A percentile compares a stretch with the other conserved stretches of the same genome.
phyloP scores from a whole-genome alignment of 768 basidiomycete genomes.

The Gymnopilus dilepis region DNA sequence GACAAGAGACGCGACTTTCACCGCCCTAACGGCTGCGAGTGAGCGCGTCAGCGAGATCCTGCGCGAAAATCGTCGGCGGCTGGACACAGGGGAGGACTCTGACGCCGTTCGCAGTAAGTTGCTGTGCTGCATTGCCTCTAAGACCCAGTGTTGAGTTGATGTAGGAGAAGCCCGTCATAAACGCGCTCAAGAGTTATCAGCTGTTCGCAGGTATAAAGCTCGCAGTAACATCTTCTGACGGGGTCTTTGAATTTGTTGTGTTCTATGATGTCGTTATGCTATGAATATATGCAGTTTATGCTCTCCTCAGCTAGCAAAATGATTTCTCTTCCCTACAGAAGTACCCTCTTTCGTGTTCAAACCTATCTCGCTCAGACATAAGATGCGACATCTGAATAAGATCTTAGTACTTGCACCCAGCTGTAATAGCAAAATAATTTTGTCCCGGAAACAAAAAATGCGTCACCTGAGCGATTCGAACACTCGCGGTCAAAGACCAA shows the following conservation, averaged over 20 bases:
- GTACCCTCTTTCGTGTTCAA: too few relatives aligned
- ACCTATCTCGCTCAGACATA: too few relatives aligned
- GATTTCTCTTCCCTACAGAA: too few relatives aligned
- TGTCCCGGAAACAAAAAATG: constrained; percentile 31
- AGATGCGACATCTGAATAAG: too few relatives aligned
- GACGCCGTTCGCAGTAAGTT: constrained; percentile 24
- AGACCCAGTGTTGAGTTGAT: neutral
- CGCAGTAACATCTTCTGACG: neutral
- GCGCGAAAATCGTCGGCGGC: constrained; percentile 27
- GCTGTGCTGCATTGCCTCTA: neutral
- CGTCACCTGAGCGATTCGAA: constrained; percentile 61
- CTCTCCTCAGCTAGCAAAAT: neutral
- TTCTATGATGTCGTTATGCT: neutral
- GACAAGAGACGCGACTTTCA: constrained; percentile 4
- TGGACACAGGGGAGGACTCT: constrained; percentile 27
- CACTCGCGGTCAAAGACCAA: constrained; percentile 58
- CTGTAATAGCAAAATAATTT: too few relatives aligned
- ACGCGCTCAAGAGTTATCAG: constrained; percentile 25
- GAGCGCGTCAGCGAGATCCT: constrained; percentile 30
- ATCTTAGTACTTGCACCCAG: too few relatives aligned
- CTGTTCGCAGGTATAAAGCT: constrained; percentile 11
- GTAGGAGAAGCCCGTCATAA: constrained; percentile 26
- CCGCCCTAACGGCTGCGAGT: constrained; percentile 23
- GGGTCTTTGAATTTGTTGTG: neutral
- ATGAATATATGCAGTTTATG: neutral